Evolutionary conservation across 768 basidiomycete genomes (phyloP).

Genomic region (Tulasnella calospora): DNA sequence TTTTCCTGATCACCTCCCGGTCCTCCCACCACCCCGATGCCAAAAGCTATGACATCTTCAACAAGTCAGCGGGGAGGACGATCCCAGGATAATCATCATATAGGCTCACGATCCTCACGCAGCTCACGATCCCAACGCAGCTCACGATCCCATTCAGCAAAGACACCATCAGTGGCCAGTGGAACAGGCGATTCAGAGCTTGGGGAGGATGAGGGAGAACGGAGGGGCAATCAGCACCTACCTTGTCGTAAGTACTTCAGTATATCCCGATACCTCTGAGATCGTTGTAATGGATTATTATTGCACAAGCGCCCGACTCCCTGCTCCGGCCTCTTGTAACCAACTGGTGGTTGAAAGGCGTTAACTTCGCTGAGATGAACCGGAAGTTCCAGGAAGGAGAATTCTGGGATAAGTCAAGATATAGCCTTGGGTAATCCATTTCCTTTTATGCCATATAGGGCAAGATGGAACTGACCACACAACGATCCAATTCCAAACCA

Average conservation of each 20-base stretch:
- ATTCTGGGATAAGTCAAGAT: neutral
- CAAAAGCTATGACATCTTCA: no score
- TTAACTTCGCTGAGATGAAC: neutral
- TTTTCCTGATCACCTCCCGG: no score
- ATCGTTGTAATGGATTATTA: neutral
- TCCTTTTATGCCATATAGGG: neutral
- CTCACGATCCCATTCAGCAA: no score
- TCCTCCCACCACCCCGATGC: no score
- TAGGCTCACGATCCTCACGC: no score
- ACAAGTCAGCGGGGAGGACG: no score
- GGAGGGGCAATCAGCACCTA: neutral
- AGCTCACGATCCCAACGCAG: no score
- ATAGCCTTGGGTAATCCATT: neutral
- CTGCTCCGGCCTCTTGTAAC: neutral
- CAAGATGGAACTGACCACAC: neutral
- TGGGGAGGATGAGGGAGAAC: no score
- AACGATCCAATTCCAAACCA: neutral
- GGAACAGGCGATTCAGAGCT: no score
- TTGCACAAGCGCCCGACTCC: neutral
- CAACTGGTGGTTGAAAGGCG: neutral
- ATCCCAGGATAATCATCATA: no score
- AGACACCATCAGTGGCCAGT: no score
- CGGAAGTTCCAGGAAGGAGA: neutral
- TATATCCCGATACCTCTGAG: no score
- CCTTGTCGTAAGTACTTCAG: neutral